phyloP scores from a whole-genome alignment of 2,329 filamentous ascomycete species.

The Ceratocystis variospora region DNA sequence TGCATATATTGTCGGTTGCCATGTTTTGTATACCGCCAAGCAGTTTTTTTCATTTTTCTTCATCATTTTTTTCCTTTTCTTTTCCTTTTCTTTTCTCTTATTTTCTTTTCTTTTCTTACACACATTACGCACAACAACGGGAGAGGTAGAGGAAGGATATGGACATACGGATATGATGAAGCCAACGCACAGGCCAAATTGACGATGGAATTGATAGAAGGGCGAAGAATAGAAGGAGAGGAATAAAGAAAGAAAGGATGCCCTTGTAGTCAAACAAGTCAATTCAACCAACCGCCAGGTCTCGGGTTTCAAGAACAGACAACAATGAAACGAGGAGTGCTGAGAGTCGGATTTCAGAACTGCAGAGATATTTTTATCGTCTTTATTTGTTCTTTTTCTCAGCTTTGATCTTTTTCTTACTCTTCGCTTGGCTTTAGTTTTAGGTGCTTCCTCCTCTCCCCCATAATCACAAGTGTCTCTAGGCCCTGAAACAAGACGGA shows the following conservation, averaged over 20 bases:
- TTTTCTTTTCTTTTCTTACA: too few relatives aligned
- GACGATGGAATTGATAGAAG: not conserved
- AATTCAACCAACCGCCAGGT: not conserved
- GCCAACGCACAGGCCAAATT: too few relatives aligned
- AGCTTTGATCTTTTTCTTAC: not conserved
- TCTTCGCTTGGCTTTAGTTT: not conserved
- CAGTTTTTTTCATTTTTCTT: too few relatives aligned
- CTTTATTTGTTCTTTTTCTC: not conserved
- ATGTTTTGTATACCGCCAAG: too few relatives aligned
- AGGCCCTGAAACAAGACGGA: not conserved
- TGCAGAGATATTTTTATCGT: not conserved
- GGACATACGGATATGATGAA: too few relatives aligned
- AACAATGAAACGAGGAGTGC: slow-evolving; percentile 4
- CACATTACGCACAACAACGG: too few relatives aligned
- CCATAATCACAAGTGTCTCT: not conserved
- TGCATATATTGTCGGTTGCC: too few relatives aligned
- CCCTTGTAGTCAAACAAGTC: not conserved
- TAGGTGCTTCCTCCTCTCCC: not conserved
- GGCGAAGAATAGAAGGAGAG: not conserved
- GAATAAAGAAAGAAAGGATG: not conserved
- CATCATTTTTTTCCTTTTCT: too few relatives aligned
- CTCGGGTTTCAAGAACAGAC: not conserved
- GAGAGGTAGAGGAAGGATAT: too few relatives aligned
- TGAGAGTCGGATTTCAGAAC: not conserved
- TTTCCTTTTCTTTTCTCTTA: too few relatives aligned